Evolutionary conservation across 257 asterid species (phyloP).

Genomic region (Forsythia viridissima): DNA sequence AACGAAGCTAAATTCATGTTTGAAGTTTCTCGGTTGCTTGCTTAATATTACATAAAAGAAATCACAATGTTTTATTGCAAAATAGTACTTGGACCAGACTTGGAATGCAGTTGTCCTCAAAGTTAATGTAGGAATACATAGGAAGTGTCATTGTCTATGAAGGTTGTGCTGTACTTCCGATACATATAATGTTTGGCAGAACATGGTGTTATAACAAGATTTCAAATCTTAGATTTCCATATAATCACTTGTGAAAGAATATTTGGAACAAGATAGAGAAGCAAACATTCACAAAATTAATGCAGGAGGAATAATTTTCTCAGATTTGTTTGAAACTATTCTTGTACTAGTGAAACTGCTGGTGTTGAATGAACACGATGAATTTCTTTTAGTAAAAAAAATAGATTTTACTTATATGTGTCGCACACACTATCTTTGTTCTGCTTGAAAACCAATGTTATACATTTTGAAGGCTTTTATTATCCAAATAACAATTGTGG

Average conservation of each 20-base stretch:
- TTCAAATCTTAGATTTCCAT: neutral
- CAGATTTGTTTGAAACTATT: neutral
- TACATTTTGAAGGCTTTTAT: neutral
- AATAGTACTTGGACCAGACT: neutral
- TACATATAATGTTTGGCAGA: neutral
- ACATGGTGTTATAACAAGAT: neutral
- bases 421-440: neutral
- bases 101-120: neutral
- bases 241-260: neutral
- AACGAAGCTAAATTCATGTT: neutral
- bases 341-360: neutral
- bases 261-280: neutral
- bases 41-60: neutral
- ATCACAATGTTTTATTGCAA: neutral
- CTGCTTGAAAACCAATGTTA: neutral
- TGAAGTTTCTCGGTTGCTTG: neutral
- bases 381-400: neutral
- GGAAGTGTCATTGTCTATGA: neutral
- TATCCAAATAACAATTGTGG: neutral
- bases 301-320: neutral
- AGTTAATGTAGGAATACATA: neutral
- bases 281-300: neutral
- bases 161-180: neutral
- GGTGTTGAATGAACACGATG: neutral
- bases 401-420: neutral